Percentiles rank a stretch among this genome's conserved stretches.
phyloP scores from a whole-genome alignment of 345 rosid species.

The Salix caprea region DNA sequence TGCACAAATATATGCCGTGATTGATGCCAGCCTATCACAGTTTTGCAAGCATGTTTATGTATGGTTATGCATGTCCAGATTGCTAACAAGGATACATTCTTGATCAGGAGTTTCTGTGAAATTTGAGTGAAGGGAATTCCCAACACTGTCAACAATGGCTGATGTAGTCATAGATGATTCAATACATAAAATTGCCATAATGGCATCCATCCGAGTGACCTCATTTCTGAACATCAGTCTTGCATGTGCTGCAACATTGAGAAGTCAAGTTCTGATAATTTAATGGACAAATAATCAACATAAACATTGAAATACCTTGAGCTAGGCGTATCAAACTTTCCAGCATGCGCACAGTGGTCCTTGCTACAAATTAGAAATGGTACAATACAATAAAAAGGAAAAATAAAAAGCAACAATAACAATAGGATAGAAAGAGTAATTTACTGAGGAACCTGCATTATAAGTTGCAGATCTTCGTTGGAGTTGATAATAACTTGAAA shows the following conservation, averaged over 20 bases:
- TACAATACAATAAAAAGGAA: neutral
- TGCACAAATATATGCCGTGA: neutral
- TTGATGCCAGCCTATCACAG: slow-evolving; percentile 1
- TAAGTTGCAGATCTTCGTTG: slow-evolving; percentile 88
- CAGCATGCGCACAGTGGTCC: slow-evolving; percentile 94
- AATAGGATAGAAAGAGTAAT: slow-evolving; percentile 3
- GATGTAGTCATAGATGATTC: slow-evolving; percentile 96
- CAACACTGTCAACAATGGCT: slow-evolving; percentile 79
- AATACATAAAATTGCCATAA: slow-evolving; percentile 84
- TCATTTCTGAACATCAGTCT: slow-evolving; percentile 93
- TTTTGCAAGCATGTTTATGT: neutral
- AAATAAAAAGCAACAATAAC: neutral
- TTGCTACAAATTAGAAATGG: slow-evolving; percentile 48
- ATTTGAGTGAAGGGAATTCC: slow-evolving; percentile 89
- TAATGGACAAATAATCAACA: slow-evolving; percentile 6
- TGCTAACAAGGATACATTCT: slow-evolving; percentile 74
- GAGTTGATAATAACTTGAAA: slow-evolving; percentile 90
- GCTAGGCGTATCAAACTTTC: slow-evolving; percentile 95
- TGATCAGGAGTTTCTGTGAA: slow-evolving; percentile 75
- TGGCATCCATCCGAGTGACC: slow-evolving; percentile 75
- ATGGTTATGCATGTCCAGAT: neutral
- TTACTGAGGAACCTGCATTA: slow-evolving; percentile 61
- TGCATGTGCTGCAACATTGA: slow-evolving; percentile 70
- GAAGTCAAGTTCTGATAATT: neutral
- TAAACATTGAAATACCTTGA: slow-evolving; percentile 52